Conservation (phyloP, 2,329 filamentous ascomycete genomes). For the Aaosphaeria pasadenensis region DNA sequence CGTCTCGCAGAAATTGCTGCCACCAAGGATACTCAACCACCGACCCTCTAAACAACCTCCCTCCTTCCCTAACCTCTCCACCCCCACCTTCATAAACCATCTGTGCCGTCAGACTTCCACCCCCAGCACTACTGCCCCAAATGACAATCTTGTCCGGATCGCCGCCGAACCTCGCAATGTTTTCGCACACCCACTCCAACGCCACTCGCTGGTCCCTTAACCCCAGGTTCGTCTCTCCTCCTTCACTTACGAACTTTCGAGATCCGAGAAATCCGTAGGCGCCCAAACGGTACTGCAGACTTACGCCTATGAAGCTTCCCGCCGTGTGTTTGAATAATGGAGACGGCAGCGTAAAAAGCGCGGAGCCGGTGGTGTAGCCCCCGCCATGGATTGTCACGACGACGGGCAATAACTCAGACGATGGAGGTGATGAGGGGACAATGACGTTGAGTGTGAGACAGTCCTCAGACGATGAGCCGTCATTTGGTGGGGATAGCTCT, state of each 20-base stretch:
- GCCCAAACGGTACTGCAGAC: conserved; percentile 18
- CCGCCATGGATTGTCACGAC: conserved; percentile 6
- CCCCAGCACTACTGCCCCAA: conserved; percentile 33
- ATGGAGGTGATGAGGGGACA: neutral
- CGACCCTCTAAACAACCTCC: conserved; percentile 32
- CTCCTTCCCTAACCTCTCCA: conserved; percentile 12
- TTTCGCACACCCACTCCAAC: conserved; percentile 26
- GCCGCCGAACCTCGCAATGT: conserved; percentile 27
- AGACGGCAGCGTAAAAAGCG: neutral
- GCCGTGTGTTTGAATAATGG: neutral
- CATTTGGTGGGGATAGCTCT: conserved; percentile 58
- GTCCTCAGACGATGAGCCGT: conserved; percentile 49
- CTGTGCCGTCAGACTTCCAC: conserved; percentile 7
- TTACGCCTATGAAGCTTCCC: neutral
- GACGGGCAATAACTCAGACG: conserved; percentile 2
- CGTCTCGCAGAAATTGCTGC: conserved; percentile 30
- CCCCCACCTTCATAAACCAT: conserved; percentile 33
- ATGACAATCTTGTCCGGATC: conserved; percentile 25
- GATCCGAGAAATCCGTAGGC: conserved; percentile 40
- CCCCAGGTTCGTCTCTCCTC: conserved; percentile 17
- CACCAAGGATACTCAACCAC: conserved; percentile 36
- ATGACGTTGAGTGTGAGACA: conserved; percentile 6
- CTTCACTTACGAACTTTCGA: conserved; percentile 40
- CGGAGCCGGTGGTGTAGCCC: conserved; percentile 1
- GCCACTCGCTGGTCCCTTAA: conserved; percentile 25